A percentile compares a stretch with the other conserved stretches of the same genome.
phyloP scores from a whole-genome alignment of 208 protist genomes.

The Trichomonas vaginalis region DNA sequence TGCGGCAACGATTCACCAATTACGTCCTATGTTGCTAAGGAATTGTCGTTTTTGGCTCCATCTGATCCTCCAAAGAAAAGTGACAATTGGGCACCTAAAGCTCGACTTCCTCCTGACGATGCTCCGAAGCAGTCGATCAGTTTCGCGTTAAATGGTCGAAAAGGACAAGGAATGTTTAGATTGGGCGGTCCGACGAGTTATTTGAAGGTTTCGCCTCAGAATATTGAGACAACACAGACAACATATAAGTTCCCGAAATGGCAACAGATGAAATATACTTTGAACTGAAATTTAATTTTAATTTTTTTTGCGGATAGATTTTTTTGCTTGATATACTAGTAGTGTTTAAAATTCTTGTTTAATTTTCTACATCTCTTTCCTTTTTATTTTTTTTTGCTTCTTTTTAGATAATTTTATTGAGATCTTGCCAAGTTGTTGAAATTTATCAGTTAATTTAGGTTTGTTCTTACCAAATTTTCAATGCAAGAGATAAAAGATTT shows the following conservation, averaged over 20 bases:
- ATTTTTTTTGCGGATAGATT: background rate
- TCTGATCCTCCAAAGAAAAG: background rate
- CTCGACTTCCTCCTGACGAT: background rate
- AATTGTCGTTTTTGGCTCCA: background rate
- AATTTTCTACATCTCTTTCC: no score
- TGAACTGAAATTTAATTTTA: background rate
- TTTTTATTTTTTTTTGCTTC: no score
- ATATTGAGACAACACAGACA: background rate
- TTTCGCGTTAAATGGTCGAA: background rate
- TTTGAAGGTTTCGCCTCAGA: background rate
- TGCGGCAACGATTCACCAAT: background rate
- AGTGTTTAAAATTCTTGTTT: background rate
- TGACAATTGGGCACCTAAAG: background rate
- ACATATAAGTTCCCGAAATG: background rate
- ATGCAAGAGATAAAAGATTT: no score
- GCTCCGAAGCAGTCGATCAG: background rate
- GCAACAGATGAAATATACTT: background rate
- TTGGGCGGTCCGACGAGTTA: background rate
- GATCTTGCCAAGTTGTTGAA: no score
- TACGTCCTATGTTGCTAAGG: background rate
- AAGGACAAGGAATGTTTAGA: background rate
- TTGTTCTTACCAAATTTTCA: no score
- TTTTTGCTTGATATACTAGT: background rate
- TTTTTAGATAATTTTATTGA: no score
- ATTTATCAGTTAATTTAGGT: no score